Base-by-base conservation (phyloP, 176 grass and related monocot species). In the Oryza coarctata region DNA sequence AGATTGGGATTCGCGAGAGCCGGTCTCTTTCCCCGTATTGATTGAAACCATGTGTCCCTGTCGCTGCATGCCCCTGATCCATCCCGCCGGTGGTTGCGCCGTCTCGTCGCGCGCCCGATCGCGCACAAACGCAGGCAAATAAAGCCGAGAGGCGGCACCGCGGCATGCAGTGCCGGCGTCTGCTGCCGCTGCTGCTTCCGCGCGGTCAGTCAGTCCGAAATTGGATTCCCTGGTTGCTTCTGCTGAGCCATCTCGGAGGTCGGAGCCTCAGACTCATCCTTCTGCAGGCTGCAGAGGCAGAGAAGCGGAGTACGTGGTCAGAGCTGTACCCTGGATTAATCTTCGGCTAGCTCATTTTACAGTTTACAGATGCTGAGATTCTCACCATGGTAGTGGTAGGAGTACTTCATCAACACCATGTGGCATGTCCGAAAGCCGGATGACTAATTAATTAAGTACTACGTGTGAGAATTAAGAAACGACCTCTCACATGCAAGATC, bases 11-110 rank as follows among this genome's bases (percentile, higher is more conserved):
- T 35, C 34, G 34, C 12, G 1, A n/a, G 30, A 25, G 49, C 52
- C 74, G 27, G 34, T 41, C 74, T 25, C 47, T 75, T 2, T 41
- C 44, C 44, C 32, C 27, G 28, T 12, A 87, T 83, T 83, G 60
- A 88, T 74, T 82, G 80, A 79, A 9, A 29, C 60, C 86, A 79
- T 73, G 86, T 79, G 86, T 88, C 34, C 80, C 75, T 88, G 86
- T 79, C 86, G 80, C 65, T 8, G 65, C 45, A 7, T 65, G 43
- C 30, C 22, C 23, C 36, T 50, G 40, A 49, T 79, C 62, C 8
- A 22, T 32, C 22, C 5, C 18, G 17, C 35, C 1, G 78, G 78
- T 82, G 71, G 78, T 82, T 82, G 85, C 78, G 75, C 86, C 80
- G 36, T 88, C 80, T 17, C 25, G n/a, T 78, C 66, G 55, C 76